Conservation (phyloP, 2,329 filamentous ascomycete genomes). For the Dryadomyces sulphureus region DNA sequence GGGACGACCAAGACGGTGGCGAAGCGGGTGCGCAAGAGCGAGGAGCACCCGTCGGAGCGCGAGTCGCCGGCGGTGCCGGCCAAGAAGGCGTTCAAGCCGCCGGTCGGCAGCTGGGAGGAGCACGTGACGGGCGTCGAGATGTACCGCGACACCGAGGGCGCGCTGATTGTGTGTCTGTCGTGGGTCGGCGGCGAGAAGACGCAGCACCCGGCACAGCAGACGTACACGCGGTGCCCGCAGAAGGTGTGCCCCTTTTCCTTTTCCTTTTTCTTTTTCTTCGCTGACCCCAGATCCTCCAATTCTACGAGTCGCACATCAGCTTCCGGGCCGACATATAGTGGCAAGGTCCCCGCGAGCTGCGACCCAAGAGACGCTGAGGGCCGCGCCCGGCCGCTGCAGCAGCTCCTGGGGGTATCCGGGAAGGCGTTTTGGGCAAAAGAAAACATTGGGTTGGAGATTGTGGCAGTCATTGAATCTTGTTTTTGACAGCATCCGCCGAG, state of each 20-base stretch:
- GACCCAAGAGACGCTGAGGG: too few relatives aligned
- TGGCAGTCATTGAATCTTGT: too few relatives aligned
- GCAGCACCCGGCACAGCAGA: conserved; percentile 50
- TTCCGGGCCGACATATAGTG: conserved; percentile 9
- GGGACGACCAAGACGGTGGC: conserved; percentile 18
- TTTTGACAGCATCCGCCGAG: too few relatives aligned
- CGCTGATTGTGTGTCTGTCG: conserved; percentile 52
- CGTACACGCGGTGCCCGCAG: conserved; percentile 67
- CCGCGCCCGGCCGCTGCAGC: too few relatives aligned
- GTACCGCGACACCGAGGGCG: conserved; percentile 49
- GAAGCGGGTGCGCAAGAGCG: conserved; percentile 33
- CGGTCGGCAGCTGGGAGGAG: conserved; percentile 64
- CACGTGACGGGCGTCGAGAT: conserved; percentile 57
- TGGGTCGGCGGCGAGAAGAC: conserved; percentile 66
- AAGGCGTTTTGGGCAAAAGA: too few relatives aligned
- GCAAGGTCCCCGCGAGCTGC: too few relatives aligned
- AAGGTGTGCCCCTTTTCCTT: conserved; percentile 33
- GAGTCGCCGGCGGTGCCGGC: conserved; percentile 31
- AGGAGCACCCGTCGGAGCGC: conserved; percentile 31
- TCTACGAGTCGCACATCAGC: conserved; percentile 43
- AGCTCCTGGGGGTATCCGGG: too few relatives aligned
- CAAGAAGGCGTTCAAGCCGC: conserved; percentile 44
- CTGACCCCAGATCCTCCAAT: conserved; percentile 28
- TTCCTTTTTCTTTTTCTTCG: background rate
- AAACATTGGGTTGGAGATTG: too few relatives aligned